A percentile compares a stretch with the other conserved stretches of the same genome.
Evolutionary conservation across 208 protist species (phyloP).

Genomic region (Endotrypanum monterogeii): DNA sequence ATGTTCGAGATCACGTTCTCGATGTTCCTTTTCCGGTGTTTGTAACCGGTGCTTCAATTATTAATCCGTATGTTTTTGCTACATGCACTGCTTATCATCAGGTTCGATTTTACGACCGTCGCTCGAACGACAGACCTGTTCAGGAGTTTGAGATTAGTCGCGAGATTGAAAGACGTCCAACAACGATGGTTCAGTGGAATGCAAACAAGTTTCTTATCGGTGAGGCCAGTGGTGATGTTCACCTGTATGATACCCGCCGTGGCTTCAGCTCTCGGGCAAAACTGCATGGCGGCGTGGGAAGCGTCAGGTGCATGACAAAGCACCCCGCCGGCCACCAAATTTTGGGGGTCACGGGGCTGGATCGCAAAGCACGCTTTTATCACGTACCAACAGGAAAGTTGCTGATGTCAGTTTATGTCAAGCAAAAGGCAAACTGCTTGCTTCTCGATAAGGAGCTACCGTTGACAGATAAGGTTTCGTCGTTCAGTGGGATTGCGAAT

Average conservation of each 20-base stretch:
- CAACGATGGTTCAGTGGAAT: slow-evolving; percentile 83
- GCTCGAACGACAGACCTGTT: slow-evolving; percentile 69
- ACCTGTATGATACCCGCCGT: slow-evolving; percentile 83
- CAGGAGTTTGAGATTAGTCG: slow-evolving; percentile 84
- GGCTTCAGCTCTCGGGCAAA: slow-evolving; percentile 86
- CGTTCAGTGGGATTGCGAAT: slow-evolving; percentile 71
- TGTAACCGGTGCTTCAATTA: slow-evolving; percentile 68
- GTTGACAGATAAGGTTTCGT: slow-evolving; percentile 56
- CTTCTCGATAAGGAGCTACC: slow-evolving; percentile 70
- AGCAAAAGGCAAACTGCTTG: slow-evolving; percentile 69
- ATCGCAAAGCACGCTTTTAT: slow-evolving; percentile 80
- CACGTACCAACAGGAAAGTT: slow-evolving; percentile 86
- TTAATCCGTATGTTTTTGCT: slow-evolving; percentile 84
- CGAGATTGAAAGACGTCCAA: slow-evolving; percentile 79
- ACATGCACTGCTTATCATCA: slow-evolving; percentile 79
- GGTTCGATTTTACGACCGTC: slow-evolving; percentile 83
- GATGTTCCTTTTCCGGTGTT: slow-evolving; percentile 77
- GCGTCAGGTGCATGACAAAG: slow-evolving; percentile 80
- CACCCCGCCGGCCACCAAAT: slow-evolving; percentile 83
- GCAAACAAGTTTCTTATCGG: slow-evolving; percentile 88
- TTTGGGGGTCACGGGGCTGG: slow-evolving; percentile 71
- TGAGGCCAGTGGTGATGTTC: slow-evolving; percentile 81
- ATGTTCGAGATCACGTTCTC: slow-evolving; percentile 75
- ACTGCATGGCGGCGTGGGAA: slow-evolving; percentile 82
- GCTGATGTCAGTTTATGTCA: slow-evolving; percentile 71